Percentiles rank a stretch among this genome's conserved stretches.
These are phyloP conservation scores for Astrocystis sublimbata DNA, from an alignment of 495 filamentous ascomycete species.

Conservation along the genomic window DNA sequence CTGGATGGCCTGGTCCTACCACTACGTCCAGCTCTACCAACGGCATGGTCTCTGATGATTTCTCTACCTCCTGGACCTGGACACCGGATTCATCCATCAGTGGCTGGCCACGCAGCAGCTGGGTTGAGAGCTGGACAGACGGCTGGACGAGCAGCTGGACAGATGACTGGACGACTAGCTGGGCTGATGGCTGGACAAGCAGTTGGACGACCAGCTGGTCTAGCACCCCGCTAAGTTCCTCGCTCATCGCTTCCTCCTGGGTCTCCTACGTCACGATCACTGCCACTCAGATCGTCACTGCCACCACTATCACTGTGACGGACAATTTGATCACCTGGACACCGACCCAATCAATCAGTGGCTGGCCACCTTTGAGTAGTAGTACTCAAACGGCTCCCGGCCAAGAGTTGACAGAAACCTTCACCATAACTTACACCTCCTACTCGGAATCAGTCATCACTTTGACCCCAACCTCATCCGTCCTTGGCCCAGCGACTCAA, in stretches of 20 bases:
- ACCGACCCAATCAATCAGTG: conserved; percentile 6
- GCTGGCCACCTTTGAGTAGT: conserved; percentile 10
- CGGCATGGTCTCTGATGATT: neutral
- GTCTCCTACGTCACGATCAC: neutral
- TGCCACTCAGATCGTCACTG: neutral
- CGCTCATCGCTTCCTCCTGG: neutral
- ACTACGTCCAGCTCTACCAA: neutral
- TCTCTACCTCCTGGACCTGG: neutral
- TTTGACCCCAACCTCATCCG: neutral
- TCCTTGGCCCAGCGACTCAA: neutral
- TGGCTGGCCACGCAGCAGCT: conserved; percentile 1
- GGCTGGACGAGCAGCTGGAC: too few species aligned
- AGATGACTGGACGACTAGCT: too few species aligned
- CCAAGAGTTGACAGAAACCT: conserved; percentile 13
- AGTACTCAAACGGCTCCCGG: neutral
- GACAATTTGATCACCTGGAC: conserved; percentile 16
- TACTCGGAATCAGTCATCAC: conserved; percentile 11
- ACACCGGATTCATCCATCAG: neutral
- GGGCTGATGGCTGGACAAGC: too few species aligned
- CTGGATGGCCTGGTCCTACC: conserved; percentile 7
- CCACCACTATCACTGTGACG: conserved; percentile 18
- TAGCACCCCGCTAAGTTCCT: neutral
- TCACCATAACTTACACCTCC: conserved; percentile 15
- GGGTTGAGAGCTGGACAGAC: too few species aligned
- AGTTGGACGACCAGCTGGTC: too few species aligned